These are phyloP conservation scores for Mucor circinelloides DNA, from an alignment of 371 early-diverging fungal genomes.

Conservation along the genomic window DNA sequence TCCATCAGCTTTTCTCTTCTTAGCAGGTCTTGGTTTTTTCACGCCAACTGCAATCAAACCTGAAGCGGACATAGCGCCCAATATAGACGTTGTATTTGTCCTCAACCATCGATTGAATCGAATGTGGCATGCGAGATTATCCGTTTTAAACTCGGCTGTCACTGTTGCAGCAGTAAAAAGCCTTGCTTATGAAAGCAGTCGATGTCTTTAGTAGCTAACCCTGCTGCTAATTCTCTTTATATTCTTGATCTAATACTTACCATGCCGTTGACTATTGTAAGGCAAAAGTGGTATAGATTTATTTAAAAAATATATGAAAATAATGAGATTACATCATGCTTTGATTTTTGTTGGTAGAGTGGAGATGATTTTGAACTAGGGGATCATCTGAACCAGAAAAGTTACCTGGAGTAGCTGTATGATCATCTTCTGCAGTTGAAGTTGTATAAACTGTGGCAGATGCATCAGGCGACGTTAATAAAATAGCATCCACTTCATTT, in stretches of 20 bases:
- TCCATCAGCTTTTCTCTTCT: slow-evolving; percentile 29
- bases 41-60: slow-evolving; percentile 27
- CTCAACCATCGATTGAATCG: no score
- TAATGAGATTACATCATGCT: neutral
- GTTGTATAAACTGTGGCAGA: slow-evolving; percentile 1
- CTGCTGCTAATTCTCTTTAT: no score
- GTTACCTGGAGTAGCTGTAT: neutral
- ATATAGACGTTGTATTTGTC: slow-evolving; percentile 27
- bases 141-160: no score
- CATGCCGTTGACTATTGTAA: no score
- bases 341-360: neutral
- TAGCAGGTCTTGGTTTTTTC: slow-evolving; percentile 25
- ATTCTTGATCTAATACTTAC: no score
- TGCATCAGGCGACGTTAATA: neutral
- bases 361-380: neutral
- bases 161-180: no score
- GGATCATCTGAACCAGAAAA: neutral
- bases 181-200: no score
- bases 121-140: no score
- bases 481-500: slow-evolving; percentile 5
- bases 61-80: slow-evolving; percentile 28
- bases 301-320: neutral
- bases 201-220: no score
- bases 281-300: slow-evolving; percentile 13
- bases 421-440: neutral